phyloP scores from a whole-genome alignment of 305 asterid species.

The Fraxinus platypoda region DNA sequence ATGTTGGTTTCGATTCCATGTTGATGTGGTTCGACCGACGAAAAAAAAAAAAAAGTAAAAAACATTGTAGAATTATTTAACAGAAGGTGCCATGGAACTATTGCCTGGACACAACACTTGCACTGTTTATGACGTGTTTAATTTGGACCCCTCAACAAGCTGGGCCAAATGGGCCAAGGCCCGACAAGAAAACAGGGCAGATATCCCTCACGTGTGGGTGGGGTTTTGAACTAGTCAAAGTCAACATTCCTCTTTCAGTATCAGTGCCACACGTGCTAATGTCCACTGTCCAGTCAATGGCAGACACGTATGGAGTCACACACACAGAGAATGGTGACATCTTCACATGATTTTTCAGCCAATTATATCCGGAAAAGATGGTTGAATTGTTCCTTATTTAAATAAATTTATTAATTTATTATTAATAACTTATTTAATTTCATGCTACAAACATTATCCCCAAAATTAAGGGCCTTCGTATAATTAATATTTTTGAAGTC shows the following conservation, averaged over 20 bases:
- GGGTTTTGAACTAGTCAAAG: slow-evolving; percentile 39
- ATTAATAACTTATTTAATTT: not conserved
- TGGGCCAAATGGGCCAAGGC: slow-evolving; percentile 41
- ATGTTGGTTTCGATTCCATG: not conserved
- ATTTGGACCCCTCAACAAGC: slow-evolving; percentile 24
- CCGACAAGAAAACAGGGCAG: slow-evolving; percentile 45
- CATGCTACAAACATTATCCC: not conserved
- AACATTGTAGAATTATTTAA: slow-evolving; percentile 3
- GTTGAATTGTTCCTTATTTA: slow-evolving; percentile 9
- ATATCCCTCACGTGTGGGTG: slow-evolving; percentile 54
- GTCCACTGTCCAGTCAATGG: slow-evolving; percentile 35
- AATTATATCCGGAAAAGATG: slow-evolving; percentile 14
- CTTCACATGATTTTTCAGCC: slow-evolving; percentile 40
- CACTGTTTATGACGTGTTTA: slow-evolving; percentile 21
- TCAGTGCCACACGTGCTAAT: slow-evolving; percentile 40
- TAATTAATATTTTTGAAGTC: not conserved
- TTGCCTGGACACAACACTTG: slow-evolving; percentile 22
- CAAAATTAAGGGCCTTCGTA: not conserved
- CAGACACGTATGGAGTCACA: slow-evolving; percentile 53
- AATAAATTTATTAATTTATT: not conserved
- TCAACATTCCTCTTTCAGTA: slow-evolving; percentile 30
- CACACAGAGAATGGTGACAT: slow-evolving; percentile 14
- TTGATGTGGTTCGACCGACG: not conserved
- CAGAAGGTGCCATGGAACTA: slow-evolving; percentile 15
- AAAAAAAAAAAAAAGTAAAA: not conserved